Conservation (phyloP, 768 basidiomycete genomes). For the Boletus patriciae region DNA sequence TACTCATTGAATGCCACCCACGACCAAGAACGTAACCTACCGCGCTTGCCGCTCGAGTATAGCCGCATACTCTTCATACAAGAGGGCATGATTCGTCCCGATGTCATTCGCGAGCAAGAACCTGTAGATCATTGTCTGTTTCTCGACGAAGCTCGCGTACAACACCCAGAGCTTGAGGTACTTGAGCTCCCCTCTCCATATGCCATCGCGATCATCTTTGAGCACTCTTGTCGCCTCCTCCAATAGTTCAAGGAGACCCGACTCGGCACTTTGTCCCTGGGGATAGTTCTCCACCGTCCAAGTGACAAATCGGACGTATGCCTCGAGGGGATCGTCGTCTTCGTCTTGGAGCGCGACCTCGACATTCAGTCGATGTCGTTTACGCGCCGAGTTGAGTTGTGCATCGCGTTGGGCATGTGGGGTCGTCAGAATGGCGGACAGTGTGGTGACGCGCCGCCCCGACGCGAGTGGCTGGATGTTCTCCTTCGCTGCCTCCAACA, state of each 20-base stretch:
- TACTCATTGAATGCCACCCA: slow-evolving; percentile 31
- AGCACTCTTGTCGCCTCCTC: slow-evolving; percentile 90
- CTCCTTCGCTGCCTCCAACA: slow-evolving; percentile 82
- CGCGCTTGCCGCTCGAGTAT: slow-evolving; percentile 79
- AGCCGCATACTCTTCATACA: slow-evolving; percentile 92
- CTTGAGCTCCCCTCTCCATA: slow-evolving; percentile 76
- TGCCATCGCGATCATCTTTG: slow-evolving; percentile 69
- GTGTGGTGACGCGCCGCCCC: slow-evolving; percentile 75
- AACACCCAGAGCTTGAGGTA: slow-evolving; percentile 94
- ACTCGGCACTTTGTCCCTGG: slow-evolving; percentile 85
- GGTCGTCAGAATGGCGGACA: slow-evolving; percentile 71
- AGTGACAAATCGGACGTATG: slow-evolving; percentile 80
- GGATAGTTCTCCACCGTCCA: slow-evolving; percentile 97
- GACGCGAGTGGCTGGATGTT: slow-evolving; percentile 82
- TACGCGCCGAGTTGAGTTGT: slow-evolving; percentile 63
- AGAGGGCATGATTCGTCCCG: slow-evolving; percentile 71
- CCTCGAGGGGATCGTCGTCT: slow-evolving; percentile 81
- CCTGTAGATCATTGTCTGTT: slow-evolving; percentile 82
- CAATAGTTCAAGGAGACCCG: slow-evolving; percentile 86
- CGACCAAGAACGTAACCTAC: slow-evolving; percentile 47
- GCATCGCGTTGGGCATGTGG: slow-evolving; percentile 76
- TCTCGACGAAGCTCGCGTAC: slow-evolving; percentile 91
- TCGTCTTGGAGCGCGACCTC: slow-evolving; percentile 70
- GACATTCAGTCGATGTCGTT: slow-evolving; percentile 68
- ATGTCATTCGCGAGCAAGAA: slow-evolving; percentile 92